These are phyloP conservation scores for Trichophyton verrucosum DNA, from an alignment of 2,329 filamentous ascomycete species.

Conservation along the genomic window DNA sequence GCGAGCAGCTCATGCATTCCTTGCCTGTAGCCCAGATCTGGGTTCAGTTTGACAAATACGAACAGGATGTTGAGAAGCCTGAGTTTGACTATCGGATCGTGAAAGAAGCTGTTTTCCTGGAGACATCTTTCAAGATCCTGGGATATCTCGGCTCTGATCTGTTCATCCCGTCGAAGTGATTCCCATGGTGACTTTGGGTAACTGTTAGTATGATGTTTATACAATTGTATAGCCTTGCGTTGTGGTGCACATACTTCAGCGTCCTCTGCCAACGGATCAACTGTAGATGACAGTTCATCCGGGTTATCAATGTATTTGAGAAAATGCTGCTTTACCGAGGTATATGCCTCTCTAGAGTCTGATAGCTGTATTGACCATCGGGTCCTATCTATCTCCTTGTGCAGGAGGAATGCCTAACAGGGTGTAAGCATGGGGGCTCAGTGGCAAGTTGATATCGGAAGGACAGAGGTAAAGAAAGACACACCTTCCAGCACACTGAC, in stretches of 20 bases:
- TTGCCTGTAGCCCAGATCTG: constrained; percentile 81
- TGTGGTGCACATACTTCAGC: constrained; percentile 41
- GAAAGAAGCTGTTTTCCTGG: constrained; percentile 84
- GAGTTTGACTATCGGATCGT: constrained; percentile 61
- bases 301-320: constrained; percentile 74
- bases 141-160: constrained; percentile 72
- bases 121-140: constrained; percentile 88
- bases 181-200: constrained; percentile 75
- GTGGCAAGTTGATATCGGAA: background rate
- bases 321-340: constrained; percentile 58
- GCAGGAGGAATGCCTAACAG: constrained; percentile 64
- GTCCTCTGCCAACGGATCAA: constrained; percentile 81
- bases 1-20: constrained; percentile 96
- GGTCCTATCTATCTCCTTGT: constrained; percentile 50
- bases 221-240: too few species aligned
- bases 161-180: constrained; percentile 71
- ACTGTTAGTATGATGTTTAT: constrained; percentile 9
- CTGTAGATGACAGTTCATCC: constrained; percentile 59
- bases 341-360: constrained; percentile 62
- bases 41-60: constrained; percentile 86
- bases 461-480: background rate
- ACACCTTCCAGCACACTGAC: constrained; percentile 85
- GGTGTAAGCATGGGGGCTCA: constrained; percentile 8
- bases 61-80: constrained; percentile 84
- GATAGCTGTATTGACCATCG: constrained; percentile 58